Percentiles rank a stretch among this genome's conserved stretches.
Evolutionary conservation across 306 rosid species (phyloP).

Genomic region (Herpetospermum pedunculosum): DNA sequence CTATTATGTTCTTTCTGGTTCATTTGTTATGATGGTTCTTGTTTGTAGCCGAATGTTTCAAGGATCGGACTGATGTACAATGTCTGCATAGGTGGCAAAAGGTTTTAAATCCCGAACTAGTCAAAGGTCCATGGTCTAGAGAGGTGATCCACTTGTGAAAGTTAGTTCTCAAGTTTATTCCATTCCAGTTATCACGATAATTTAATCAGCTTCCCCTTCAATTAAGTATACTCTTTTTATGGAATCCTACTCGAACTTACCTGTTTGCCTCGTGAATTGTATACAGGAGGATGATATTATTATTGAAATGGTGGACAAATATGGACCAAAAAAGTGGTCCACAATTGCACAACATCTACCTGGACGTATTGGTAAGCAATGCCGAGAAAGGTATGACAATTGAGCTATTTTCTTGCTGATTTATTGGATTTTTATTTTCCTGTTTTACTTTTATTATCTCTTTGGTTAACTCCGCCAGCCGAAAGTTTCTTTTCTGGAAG

Average conservation of each 20-base stretch:
- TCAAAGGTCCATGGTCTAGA: constrained; percentile 99
- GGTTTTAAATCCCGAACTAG: constrained; percentile 91
- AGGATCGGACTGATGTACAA: constrained; percentile 95
- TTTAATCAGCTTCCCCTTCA: background rate
- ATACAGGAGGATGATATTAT: constrained; percentile 84
- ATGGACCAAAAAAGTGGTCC: constrained; percentile 97
- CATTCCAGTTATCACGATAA: background rate
- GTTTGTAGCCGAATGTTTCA: constrained; percentile 78
- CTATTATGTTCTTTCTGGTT: background rate
- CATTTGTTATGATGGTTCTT: constrained; percentile 12
- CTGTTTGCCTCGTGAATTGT: background rate
- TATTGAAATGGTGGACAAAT: constrained; percentile 56
- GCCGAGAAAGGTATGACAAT: constrained; percentile 85
- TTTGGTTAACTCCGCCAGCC: background rate
- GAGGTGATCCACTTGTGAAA: constrained; percentile 45
- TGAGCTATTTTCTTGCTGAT: background rate
- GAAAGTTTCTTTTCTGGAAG: background rate
- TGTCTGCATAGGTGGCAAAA: constrained; percentile 99
- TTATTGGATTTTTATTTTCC: background rate
- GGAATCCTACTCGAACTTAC: background rate
- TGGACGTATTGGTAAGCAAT: constrained; percentile 99
- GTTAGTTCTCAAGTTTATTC: constrained; percentile 1
- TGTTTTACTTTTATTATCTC: background rate
- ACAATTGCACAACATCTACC: constrained; percentile 82
- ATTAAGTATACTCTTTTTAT: background rate